Percentiles rank a stretch among this genome's conserved stretches.
These are phyloP conservation scores for Insectozyma bohioensis DNA, from an alignment of 1,139 yeast genomes.

Conservation along the genomic window DNA sequence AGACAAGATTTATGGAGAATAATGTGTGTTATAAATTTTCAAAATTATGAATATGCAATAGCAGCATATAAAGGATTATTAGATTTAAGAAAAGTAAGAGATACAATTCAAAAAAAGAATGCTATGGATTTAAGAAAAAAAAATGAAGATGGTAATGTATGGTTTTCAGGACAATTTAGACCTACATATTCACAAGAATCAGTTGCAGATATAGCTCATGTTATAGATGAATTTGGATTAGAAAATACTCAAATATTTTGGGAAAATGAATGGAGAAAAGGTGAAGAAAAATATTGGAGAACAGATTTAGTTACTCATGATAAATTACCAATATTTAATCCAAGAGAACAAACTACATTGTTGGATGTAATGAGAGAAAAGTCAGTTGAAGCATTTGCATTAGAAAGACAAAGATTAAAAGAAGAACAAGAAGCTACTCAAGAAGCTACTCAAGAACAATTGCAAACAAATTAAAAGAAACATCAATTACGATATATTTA, in stretches of 20 bases:
- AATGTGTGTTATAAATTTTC: conserved; percentile 80
- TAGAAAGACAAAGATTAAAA: conserved; percentile 16
- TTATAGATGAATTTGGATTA: conserved; percentile 61
- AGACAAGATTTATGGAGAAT: conserved; percentile 90
- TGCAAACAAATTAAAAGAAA: background rate
- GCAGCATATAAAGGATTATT: conserved; percentile 76
- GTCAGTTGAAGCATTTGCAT: conserved; percentile 38
- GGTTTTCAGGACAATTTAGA: conserved; percentile 85
- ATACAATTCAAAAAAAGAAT: conserved; percentile 54
- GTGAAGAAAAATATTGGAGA: conserved; percentile 70
- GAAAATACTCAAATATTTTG: conserved; percentile 58
- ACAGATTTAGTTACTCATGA: conserved; percentile 55
- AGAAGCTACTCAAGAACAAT: background rate
- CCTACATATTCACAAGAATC: conserved; percentile 93
- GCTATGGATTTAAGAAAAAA: conserved; percentile 71
- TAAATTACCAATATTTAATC: conserved; percentile 56
- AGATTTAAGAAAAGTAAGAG: conserved; percentile 72
- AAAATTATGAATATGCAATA: conserved; percentile 62
- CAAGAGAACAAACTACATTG: conserved; percentile 64
- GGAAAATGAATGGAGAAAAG: conserved; percentile 88
- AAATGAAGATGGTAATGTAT: conserved; percentile 74
- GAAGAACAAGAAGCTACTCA: conserved; percentile 1
- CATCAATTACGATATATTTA: too few relatives aligned
- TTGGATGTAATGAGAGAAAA: conserved; percentile 55
- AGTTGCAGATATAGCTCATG: conserved; percentile 78